phyloP scores from a whole-genome alignment of 495 filamentous ascomycete genomes.

The Chaetomidium leptoderma region DNA sequence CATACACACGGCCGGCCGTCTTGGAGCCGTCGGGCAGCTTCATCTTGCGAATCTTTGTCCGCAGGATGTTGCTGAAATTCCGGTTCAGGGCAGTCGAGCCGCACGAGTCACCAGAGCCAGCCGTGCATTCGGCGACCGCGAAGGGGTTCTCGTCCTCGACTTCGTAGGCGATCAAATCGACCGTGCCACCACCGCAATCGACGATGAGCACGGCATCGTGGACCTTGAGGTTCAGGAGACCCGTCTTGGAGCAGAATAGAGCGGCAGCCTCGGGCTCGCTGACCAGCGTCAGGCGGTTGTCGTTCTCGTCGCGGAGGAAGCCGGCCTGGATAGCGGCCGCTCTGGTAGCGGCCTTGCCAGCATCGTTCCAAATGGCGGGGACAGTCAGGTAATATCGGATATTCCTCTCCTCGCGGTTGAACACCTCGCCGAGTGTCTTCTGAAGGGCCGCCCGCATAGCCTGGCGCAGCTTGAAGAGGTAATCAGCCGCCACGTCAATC shows the following conservation, averaged over 20 bases:
- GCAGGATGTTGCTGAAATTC: constrained; percentile 70
- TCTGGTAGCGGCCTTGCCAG: constrained; percentile 66
- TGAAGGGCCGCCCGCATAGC: constrained; percentile 68
- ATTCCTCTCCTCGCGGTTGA: constrained; percentile 70
- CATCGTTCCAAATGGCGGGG: constrained; percentile 74
- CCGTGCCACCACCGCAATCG: constrained; percentile 70
- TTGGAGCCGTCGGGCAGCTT: constrained; percentile 70
- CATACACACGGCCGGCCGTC: constrained; percentile 69
- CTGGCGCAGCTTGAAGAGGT: constrained; percentile 70
- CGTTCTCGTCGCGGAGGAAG: constrained; percentile 70
- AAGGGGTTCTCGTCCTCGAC: constrained; percentile 73
- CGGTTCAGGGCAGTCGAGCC: constrained; percentile 69
- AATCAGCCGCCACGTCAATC: constrained; percentile 72
- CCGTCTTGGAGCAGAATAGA: constrained; percentile 70
- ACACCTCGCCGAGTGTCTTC: constrained; percentile 73
- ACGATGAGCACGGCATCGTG: constrained; percentile 72
- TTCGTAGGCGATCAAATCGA: constrained; percentile 74
- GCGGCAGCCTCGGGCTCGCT: constrained; percentile 70
- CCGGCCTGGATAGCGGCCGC: constrained; percentile 71
- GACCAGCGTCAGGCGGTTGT: constrained; percentile 66
- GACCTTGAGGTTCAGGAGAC: constrained; percentile 67
- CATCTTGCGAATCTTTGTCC: constrained; percentile 75
- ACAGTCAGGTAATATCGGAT: constrained; percentile 71
- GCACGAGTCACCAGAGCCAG: constrained; percentile 70
- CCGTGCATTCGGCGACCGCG: constrained; percentile 69